Conservation (phyloP, 1,284 basidiomycete species). For the Polyporus tsugae region DNA sequence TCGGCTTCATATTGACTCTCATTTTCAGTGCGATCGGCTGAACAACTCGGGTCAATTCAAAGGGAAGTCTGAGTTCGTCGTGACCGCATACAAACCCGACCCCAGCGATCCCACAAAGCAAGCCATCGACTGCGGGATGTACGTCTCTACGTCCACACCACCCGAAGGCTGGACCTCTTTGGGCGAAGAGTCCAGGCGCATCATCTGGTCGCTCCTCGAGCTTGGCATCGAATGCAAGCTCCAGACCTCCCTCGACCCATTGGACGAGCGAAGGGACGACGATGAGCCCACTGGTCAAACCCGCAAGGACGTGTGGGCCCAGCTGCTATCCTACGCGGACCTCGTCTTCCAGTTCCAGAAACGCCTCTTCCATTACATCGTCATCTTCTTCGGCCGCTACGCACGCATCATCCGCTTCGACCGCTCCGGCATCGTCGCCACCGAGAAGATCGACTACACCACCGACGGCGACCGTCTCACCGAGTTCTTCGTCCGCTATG, state of each 20-base stretch:
- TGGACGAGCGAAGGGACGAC: conserved; percentile 18
- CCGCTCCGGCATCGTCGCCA: conserved; percentile 17
- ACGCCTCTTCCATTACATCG: conserved; percentile 10
- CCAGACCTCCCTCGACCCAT: background rate
- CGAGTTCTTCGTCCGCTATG: conserved; percentile 14
- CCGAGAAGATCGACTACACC: conserved; percentile 25
- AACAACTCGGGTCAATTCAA: background rate
- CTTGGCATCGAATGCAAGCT: conserved; percentile 22
- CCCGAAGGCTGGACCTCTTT: background rate
- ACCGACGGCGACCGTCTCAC: background rate
- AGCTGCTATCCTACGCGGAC: conserved; percentile 19
- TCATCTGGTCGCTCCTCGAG: conserved; percentile 11
- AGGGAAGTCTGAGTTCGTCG: conserved; percentile 2
- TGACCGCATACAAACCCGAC: background rate
- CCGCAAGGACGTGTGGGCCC: conserved; percentile 6
- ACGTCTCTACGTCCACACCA: background rate
- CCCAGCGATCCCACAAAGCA: background rate
- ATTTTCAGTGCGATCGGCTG: background rate
- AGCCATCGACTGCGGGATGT: conserved; percentile 15
- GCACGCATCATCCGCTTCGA: conserved; percentile 26
- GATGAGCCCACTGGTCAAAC: background rate
- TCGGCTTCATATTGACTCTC: background rate
- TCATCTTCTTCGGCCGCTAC: conserved; percentile 23
- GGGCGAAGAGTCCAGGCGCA: background rate
- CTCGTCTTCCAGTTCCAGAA: conserved; percentile 22